Percentiles rank a stretch among this genome's conserved stretches.
Evolutionary conservation across 192 early-diverging fungal genomes (phyloP).

Genomic region (Coemansia sp.): DNA sequence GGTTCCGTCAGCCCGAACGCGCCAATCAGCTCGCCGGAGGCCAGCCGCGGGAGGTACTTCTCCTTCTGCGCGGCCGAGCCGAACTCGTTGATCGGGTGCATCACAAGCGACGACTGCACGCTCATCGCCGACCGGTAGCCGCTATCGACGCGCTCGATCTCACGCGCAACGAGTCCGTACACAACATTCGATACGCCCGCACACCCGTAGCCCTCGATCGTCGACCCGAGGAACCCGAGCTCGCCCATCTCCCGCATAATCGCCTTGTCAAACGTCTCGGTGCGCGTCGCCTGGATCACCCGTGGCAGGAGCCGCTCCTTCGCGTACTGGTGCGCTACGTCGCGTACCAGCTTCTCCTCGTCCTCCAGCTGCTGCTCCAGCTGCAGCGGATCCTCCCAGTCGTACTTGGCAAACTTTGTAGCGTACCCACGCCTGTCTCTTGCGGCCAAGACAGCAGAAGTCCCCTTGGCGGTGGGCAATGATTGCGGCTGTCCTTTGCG

Average conservation of each 20-base stretch:
- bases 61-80: constrained; percentile 85
- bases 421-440: constrained; percentile 25
- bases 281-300: constrained; percentile 80
- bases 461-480: neutral
- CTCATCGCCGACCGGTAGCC: constrained; percentile 99
- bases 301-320: constrained; percentile 87
- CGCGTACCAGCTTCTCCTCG: constrained; percentile 84
- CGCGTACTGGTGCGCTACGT: constrained; percentile 82
- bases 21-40: constrained; percentile 85
- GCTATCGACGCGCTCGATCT: constrained; percentile 93
- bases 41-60: constrained; percentile 89
- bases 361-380: constrained; percentile 85
- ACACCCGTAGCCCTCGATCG: constrained; percentile 95
- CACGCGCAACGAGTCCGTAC: constrained; percentile 94
- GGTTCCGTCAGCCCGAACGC: constrained; percentile 97
- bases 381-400: constrained; percentile 85
- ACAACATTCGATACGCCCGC: constrained; percentile 96
- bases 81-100: constrained; percentile 97
- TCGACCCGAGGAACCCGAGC: constrained; percentile 89
- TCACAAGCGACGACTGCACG: constrained; percentile 98
- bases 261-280: constrained; percentile 85
- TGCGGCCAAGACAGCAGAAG: neutral
- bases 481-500: neutral
- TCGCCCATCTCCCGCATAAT: constrained; percentile 95
- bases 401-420: constrained; percentile 66